Evolutionary conservation across 2,329 filamentous ascomycete genomes (phyloP), one percentile per base, ranked within the genome.

Genomic region (Camillea tinctor): DNA sequence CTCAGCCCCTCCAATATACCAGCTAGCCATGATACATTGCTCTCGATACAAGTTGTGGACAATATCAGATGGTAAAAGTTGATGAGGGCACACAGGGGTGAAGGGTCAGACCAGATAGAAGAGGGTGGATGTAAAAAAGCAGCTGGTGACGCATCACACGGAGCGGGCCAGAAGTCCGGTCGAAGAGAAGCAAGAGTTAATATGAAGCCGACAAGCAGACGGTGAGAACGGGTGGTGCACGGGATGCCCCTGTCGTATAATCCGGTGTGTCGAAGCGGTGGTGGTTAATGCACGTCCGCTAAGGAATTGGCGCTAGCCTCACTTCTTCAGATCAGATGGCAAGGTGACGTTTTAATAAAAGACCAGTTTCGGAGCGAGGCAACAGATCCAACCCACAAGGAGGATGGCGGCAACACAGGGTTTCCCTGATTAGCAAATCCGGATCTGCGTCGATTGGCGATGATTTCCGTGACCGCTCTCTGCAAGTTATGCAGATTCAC

Each of bases 1-100:
- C 63, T 69, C 67, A 62, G 70, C 69, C 62, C 72, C 73, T 64
- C 72, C 73, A 59, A 69, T 66, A 60, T 70, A 66, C 68, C 69
- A 72, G 60, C 66, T 64, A 62, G 71, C 73, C 73, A 74, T 75
- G 67, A 71, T 68, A 72, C 74, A 75, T 75, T 64, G 68, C 73
- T 67, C 60, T 63, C 53, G 52, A 54, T 57, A 53, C 62, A 48
- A 55, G 17, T 55, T 58, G 62, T 55, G 54, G n/a, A n/a, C n/a
- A n/a, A 56, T 62, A 44, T 60, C 60, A 55, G 40, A 20, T 49
- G 58, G 59, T 48, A 55, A 51, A 57, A 59, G 59, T 5, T 22
- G 40, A 52, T 49, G 26, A 52, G 21, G 57, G 9, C 26, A 30
- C 40, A 30, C 57, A 54, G 36, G 11, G 36, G 21, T 36, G 30